phyloP scores from a whole-genome alignment of 2,329 filamentous ascomycete genomes.

The Fusarium armeniacum region DNA sequence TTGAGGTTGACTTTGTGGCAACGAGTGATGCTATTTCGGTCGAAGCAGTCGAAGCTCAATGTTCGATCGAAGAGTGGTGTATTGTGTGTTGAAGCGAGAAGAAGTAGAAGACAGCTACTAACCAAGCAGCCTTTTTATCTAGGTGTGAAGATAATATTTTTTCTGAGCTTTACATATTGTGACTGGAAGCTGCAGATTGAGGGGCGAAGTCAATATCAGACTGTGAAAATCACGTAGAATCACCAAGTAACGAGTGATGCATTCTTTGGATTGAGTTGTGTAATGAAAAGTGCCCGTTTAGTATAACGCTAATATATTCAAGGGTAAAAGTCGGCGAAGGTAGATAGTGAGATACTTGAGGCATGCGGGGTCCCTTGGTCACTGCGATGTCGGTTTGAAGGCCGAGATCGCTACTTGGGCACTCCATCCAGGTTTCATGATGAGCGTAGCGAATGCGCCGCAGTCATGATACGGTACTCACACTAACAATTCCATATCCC shows the following conservation, averaged over 20 bases:
- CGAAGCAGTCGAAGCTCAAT: too few relatives aligned
- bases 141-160: too few relatives aligned
- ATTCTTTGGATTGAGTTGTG: slow-evolving; percentile 48
- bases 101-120: too few relatives aligned
- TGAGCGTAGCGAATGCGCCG: background rate
- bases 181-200: too few relatives aligned
- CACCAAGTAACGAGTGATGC: slow-evolving; percentile 29
- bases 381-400: slow-evolving; percentile 11
- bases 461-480: slow-evolving; percentile 2
- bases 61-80: too few relatives aligned
- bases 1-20: slow-evolving; percentile 7
- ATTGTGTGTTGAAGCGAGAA: too few relatives aligned
- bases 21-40: too few relatives aligned
- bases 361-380: slow-evolving; percentile 43
- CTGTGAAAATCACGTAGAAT: too few relatives aligned
- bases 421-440: slow-evolving; percentile 4
- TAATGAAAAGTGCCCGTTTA: slow-evolving; percentile 25
- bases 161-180: too few relatives aligned
- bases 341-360: slow-evolving; percentile 26
- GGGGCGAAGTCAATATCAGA: too few relatives aligned
- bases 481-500: background rate
- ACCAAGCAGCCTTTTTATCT: too few relatives aligned
- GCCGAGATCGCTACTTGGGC: background rate
- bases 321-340: background rate
- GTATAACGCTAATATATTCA: slow-evolving; percentile 38